Base-by-base conservation (phyloP, 2,329 filamentous ascomycete species). In the Fusarium mangiferae region DNA sequence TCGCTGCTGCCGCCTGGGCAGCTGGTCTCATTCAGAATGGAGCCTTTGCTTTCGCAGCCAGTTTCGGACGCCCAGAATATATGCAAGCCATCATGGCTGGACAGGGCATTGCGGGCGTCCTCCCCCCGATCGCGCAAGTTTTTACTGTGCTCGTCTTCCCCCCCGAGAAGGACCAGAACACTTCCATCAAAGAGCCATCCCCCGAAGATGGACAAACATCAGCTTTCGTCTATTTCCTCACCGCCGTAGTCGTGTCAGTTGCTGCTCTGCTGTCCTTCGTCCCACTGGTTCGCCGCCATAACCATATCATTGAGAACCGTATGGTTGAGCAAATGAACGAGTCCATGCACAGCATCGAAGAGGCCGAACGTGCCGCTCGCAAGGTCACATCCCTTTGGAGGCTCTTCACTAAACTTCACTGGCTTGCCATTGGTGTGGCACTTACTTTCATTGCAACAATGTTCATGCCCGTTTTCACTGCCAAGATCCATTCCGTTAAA, bases 51-150 rank as follows among this genome's bases (percentile, higher is more conserved):
- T 98, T 95, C 80, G 95, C 94, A 7, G 90, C 93, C 7, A 92
- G 94, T 59, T 98, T 98, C 79, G 94, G 92, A 41, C 87, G 93
- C 58, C 90, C 92, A 26, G 94, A 96, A 82, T 99, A 98, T 82
- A 98, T 94, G 62, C 96, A 98, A 83, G 96, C 93, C 30, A 95
- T 98, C 82, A 98, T 99, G 95, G 91, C 92, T 7, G 96, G 96
- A 3, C 96, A 99, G 82, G 96, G 92, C 38, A 87, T 99, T 8
- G 95, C 96, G 1, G 96, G 96, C 36, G 95, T 99, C 15, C 85
- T 98, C 7, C 96, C 96, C 0, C 92, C 94, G 54, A 87, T 97
- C 54, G 94, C 94, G 4, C 95, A 98, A 82, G 96, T 98, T 75
- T 82, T 93, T 49, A 93, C 94, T 3, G 95, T 97, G 18, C 86